These are phyloP conservation scores for Rickenella mellea DNA, from an alignment of 768 basidiomycete genomes.

Conservation along the genomic window DNA sequence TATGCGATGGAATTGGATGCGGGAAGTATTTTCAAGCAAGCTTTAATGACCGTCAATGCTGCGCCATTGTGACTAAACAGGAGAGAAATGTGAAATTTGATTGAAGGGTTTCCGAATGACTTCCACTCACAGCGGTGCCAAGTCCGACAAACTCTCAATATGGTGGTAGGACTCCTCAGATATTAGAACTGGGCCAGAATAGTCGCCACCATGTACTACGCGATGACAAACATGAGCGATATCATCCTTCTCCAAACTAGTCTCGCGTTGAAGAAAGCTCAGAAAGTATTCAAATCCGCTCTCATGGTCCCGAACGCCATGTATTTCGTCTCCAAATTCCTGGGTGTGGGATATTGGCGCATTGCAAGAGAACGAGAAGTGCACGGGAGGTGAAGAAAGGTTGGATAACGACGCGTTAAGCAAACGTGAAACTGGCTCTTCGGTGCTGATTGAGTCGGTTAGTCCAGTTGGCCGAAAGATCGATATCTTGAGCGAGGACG, in stretches of 20 bases:
- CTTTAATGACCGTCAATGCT: conserved; percentile 48
- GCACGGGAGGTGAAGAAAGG: conserved; percentile 45
- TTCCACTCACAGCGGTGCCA: conserved; percentile 73
- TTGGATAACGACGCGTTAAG: conserved; percentile 46
- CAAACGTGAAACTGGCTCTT: conserved; percentile 31
- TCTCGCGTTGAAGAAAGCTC: conserved; percentile 29
- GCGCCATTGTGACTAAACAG: conserved; percentile 51
- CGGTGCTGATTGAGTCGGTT: too few relatives aligned
- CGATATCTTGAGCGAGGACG: conserved; percentile 79
- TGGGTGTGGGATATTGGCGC: conserved; percentile 11
- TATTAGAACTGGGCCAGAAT: conserved; percentile 60
- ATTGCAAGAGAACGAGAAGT: conserved; percentile 29
- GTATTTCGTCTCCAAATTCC: too few relatives aligned
- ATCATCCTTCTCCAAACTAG: conserved; percentile 29
- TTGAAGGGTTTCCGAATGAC: too few relatives aligned
- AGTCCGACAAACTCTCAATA: conserved; percentile 63
- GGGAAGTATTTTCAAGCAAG: conserved; percentile 54
- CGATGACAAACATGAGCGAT: conserved; percentile 61
- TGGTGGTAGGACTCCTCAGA: conserved; percentile 60
- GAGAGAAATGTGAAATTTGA: too few relatives aligned
- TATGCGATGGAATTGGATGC: conserved; percentile 68
- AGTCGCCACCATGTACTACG: conserved; percentile 84
- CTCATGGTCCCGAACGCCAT: conserved; percentile 44
- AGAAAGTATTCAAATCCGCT: conserved; percentile 58
- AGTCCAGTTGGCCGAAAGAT: too few relatives aligned